phyloP scores from a whole-genome alignment of 495 filamentous ascomycete genomes.

The Hypomontagnella monticulosa region DNA sequence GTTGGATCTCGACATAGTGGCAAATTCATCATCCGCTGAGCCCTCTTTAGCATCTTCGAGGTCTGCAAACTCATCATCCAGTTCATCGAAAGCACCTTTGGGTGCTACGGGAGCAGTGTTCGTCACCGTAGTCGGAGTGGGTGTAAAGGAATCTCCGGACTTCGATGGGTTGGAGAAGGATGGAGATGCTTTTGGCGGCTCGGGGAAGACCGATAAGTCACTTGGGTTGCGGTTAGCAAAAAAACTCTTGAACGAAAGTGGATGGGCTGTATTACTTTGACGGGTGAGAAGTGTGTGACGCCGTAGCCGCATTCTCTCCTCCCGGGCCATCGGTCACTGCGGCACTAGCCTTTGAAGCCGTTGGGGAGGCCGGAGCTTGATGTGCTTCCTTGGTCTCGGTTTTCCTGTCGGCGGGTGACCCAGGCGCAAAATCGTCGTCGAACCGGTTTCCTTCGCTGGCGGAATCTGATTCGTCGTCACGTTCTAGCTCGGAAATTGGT shows the following conservation, averaged over 20 bases:
- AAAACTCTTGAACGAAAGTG: not conserved
- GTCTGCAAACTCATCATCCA: conserved; percentile 91
- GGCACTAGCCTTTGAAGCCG: conserved; percentile 39
- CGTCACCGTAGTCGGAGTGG: conserved; percentile 42
- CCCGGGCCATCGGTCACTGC: conserved; percentile 27
- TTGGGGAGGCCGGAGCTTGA: conserved; percentile 45
- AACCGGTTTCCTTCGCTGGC: conserved; percentile 83
- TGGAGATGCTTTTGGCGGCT: conserved; percentile 44
- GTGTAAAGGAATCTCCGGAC: conserved; percentile 36
- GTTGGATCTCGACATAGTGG: conserved; percentile 64
- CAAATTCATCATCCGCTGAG: conserved; percentile 90
- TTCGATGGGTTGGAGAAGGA: conserved; percentile 39
- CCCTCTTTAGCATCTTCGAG: conserved; percentile 90
- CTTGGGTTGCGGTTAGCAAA: conserved; percentile 33
- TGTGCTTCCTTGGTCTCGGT: conserved; percentile 41
- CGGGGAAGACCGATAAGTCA: conserved; percentile 44
- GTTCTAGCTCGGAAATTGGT: conserved; percentile 84
- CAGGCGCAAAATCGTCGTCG: conserved; percentile 88
- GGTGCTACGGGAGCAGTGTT: conserved; percentile 45
- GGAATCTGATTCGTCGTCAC: conserved; percentile 82
- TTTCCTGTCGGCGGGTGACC: conserved; percentile 66
- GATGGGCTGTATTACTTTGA: conserved; percentile 42
- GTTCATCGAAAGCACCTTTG: conserved; percentile 69
- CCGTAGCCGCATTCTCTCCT: conserved; percentile 32
- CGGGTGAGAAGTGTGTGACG: conserved; percentile 39